Percentiles rank a stretch among this genome's conserved stretches.
Evolutionary conservation across 345 rosid genomes (phyloP).

Genomic region (Mercurialis annua): DNA sequence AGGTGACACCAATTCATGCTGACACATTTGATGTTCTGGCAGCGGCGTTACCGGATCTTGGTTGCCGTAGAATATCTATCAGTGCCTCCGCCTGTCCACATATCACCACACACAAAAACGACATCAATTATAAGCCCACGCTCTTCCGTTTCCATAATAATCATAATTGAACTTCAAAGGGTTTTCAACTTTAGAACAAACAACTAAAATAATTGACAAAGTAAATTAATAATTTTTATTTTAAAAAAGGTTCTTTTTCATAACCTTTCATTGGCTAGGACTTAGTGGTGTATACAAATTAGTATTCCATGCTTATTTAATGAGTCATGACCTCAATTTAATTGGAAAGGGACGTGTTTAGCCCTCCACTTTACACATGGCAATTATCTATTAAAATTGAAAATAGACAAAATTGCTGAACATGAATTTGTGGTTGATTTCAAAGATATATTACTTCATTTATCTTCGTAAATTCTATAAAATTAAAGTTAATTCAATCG

Average conservation of each 20-base stretch:
- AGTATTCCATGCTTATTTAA: not conserved
- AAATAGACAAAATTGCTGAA: not conserved
- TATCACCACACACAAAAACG: constrained; percentile 23
- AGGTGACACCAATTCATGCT: constrained; percentile 14
- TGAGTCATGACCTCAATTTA: not conserved
- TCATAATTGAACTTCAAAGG: too few relatives aligned
- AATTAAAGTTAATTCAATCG: too few relatives aligned
- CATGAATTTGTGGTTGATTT: not conserved
- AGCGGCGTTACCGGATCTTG: constrained; percentile 71
- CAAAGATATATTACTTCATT: too few relatives aligned
- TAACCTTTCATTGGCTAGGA: not conserved
- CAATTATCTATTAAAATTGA: not conserved
- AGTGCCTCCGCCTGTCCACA: constrained; percentile 73
- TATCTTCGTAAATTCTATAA: too few relatives aligned
- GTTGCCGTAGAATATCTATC: constrained; percentile 78
- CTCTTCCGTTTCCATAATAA: too few relatives aligned
- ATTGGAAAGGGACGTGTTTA: not conserved
- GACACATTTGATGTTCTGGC: constrained; percentile 47
- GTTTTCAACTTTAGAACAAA: too few relatives aligned
- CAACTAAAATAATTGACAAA: not conserved
- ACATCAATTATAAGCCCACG: constrained; percentile 14
- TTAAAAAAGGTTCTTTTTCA: not conserved
- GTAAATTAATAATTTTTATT: too few relatives aligned
- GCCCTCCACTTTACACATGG: not conserved
- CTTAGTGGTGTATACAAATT: not conserved